These are phyloP conservation scores for Arxiozyma slooffiae DNA, from an alignment of 1,139 yeast species.

Conservation along the genomic window DNA sequence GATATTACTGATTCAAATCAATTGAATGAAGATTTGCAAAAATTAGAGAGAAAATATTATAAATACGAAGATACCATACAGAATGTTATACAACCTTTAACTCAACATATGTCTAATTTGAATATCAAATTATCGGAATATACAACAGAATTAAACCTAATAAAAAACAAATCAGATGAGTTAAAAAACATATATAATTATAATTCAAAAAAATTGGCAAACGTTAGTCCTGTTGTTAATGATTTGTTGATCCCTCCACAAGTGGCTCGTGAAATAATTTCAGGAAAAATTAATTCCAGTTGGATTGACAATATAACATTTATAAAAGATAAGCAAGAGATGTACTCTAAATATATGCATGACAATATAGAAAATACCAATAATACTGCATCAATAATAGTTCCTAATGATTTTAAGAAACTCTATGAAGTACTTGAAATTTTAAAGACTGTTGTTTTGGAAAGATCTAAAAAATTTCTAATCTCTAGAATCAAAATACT, in stretches of 20 bases:
- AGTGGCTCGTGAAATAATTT: conserved; percentile 40
- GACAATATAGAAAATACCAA: conserved; percentile 7
- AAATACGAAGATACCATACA: conserved; percentile 14
- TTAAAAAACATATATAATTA: conserved; percentile 48
- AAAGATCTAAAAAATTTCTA: conserved; percentile 63
- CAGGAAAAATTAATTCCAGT: conserved; percentile 38
- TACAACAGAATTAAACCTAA: conserved; percentile 48
- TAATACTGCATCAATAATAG: conserved; percentile 1
- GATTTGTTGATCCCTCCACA: conserved; percentile 71
- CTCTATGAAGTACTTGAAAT: conserved; percentile 29
- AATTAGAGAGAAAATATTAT: conserved; percentile 14
- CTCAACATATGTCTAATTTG: conserved; percentile 34
- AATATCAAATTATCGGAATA: conserved; percentile 48
- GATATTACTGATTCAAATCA: conserved; percentile 3
- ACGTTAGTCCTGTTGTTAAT: conserved; percentile 58
- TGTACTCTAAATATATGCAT: conserved; percentile 34
- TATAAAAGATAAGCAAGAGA: conserved; percentile 45
- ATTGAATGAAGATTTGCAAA: conserved; percentile 13
- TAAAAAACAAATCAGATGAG: conserved; percentile 48
- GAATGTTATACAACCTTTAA: conserved; percentile 22
- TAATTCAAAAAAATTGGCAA: conserved; percentile 45
- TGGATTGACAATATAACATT: conserved; percentile 58
- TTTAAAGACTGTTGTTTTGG: conserved; percentile 41
- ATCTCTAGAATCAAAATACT: conserved; percentile 54
- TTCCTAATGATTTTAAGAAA: conserved; percentile 26